These are phyloP conservation scores for Ascochyta koolunga DNA, from an alignment of 2,329 filamentous ascomycete species.

Conservation along the genomic window DNA sequence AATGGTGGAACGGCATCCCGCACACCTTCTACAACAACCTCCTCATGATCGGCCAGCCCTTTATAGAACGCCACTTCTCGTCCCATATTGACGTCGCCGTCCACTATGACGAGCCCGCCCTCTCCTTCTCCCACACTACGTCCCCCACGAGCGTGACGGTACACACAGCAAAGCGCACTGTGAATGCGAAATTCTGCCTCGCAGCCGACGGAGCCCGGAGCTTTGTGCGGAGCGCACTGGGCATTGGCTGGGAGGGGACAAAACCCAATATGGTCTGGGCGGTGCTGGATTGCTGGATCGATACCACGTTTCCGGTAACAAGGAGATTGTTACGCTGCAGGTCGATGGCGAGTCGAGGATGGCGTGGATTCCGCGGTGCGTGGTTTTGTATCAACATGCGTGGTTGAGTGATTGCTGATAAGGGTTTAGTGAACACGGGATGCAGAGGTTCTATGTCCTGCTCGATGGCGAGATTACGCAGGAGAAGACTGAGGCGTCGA, in stretches of 20 bases:
- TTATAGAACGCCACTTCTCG: conserved; percentile 52
- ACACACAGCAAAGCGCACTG: conserved; percentile 13
- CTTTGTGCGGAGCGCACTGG: conserved; percentile 33
- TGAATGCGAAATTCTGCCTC: conserved; percentile 20
- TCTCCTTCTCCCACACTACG: conserved; percentile 33
- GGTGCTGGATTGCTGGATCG: conserved; percentile 57
- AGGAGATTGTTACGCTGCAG: conserved; percentile 58
- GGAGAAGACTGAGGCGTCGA: conserved; percentile 50
- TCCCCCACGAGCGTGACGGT: conserved; percentile 27
- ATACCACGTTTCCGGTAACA: conserved; percentile 56
- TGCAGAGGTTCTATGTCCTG: conserved; percentile 57
- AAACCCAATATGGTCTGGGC: conserved; percentile 60
- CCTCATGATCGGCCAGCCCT: conserved; percentile 58
- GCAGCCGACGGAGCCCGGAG: conserved; percentile 26
- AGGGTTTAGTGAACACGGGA: conserved; percentile 48
- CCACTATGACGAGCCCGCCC: conserved; percentile 49
- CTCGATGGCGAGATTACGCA: conserved; percentile 55
- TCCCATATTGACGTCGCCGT: conserved; percentile 43
- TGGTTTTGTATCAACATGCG: neutral
- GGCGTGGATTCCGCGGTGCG: conserved; percentile 55
- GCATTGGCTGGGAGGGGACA: conserved; percentile 53
- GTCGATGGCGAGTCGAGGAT: conserved; percentile 55
- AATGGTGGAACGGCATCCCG: conserved; percentile 57
- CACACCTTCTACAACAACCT: conserved; percentile 57
- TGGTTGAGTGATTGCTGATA: neutral